These are phyloP conservation scores for Hyparrhenia diplandra DNA, from an alignment of 176 grass and related monocot genomes.

Conservation along the genomic window DNA sequence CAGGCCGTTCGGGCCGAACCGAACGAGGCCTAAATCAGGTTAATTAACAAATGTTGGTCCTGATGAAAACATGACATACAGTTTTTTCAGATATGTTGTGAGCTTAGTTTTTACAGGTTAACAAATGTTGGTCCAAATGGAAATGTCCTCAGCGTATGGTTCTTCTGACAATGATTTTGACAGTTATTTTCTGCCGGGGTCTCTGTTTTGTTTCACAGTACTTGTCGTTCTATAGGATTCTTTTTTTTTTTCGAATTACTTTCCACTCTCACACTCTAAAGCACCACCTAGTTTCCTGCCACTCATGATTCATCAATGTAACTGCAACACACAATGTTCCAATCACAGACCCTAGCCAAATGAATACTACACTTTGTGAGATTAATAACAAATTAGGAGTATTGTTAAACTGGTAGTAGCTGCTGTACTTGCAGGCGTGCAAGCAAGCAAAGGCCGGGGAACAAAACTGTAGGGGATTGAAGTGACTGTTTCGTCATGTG, in stretches of 20 bases:
- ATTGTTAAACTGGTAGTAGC: neutral
- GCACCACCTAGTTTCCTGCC: no score
- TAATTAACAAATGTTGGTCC: neutral
- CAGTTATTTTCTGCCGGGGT: no score
- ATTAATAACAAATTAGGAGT: neutral
- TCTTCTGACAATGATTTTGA: no score
- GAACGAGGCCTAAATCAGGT: no score
- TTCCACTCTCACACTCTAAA: no score
- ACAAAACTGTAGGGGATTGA: conserved; percentile 19
- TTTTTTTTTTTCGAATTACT: no score
- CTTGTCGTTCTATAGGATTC: no score
- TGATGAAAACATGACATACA: neutral
- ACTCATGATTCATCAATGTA: no score
- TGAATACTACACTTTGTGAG: no score
- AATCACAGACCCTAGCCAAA: neutral
- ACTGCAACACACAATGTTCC: neutral
- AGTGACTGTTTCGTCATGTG: conserved; percentile 22
- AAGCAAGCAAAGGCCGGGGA: neutral
- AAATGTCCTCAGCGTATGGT: neutral
- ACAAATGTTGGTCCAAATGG: neutral
- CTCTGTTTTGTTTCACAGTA: no score
- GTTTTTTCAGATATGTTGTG: neutral
- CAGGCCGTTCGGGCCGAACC: no score
- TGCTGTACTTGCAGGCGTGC: neutral
- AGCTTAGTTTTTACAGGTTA: no score